phyloP scores from a whole-genome alignment of 2,329 filamentous ascomycete species.

The Aspergillus novofumigatus region DNA sequence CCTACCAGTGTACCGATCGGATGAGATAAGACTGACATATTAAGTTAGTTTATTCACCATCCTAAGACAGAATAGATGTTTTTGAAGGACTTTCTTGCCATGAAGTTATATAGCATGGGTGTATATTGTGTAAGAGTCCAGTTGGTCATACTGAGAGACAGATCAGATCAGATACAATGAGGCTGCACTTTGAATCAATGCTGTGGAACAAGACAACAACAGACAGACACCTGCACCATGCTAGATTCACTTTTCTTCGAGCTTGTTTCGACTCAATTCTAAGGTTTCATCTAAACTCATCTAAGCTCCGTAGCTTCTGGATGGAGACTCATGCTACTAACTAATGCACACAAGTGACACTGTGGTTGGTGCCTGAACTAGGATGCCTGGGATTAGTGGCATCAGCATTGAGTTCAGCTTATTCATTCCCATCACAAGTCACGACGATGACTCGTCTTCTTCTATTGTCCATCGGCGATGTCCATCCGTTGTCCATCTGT shows the following conservation, averaged over 20 bases:
- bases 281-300: not conserved
- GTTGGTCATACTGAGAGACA: too few species aligned
- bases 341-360: not conserved
- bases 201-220: not conserved
- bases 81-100: too few species aligned
- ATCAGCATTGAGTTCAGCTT: not conserved
- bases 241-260: not conserved
- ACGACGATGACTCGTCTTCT: not conserved
- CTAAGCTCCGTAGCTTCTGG: not conserved
- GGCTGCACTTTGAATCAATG: not conserved
- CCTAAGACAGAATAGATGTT: too few species aligned
- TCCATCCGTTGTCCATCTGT: not conserved
- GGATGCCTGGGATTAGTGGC: not conserved
- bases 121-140: too few species aligned
- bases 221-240: not conserved
- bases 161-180: too few species aligned
- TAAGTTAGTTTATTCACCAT: not conserved
- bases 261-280: not conserved
- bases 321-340: not conserved
- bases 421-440: too few species aligned
- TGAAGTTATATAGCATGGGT: too few species aligned
- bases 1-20: not conserved
- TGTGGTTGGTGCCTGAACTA: not conserved
- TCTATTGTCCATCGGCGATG: too few species aligned
- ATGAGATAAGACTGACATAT: not conserved